These are phyloP conservation scores for Cryptosporidium ryanae DNA, from an alignment of 169 alveolate genomes.

Conservation along the genomic window DNA sequence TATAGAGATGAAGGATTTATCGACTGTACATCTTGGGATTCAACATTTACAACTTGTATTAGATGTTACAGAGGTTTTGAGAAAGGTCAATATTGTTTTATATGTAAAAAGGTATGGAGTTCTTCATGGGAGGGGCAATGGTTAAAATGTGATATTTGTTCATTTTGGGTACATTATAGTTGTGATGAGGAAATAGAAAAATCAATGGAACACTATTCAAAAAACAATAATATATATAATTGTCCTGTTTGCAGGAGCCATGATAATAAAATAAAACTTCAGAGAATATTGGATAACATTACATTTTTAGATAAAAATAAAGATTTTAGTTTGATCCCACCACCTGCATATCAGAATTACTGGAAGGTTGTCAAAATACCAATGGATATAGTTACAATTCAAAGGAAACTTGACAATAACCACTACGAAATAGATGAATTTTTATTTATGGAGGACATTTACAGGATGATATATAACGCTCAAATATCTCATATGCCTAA, in stretches of 20 bases:
- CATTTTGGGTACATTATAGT: slow-evolving; percentile 59
- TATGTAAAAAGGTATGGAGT: slow-evolving; percentile 63
- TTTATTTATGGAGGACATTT: slow-evolving; percentile 51
- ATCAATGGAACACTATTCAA: slow-evolving; percentile 44
- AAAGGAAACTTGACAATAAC: slow-evolving; percentile 9
- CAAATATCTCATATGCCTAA: slow-evolving; percentile 74
- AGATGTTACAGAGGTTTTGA: slow-evolving; percentile 63
- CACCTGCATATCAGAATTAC: slow-evolving; percentile 64
- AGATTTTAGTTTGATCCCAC: slow-evolving; percentile 49
- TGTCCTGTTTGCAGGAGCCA: slow-evolving; percentile 73
- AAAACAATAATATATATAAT: not conserved
- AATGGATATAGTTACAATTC: slow-evolving; percentile 47
- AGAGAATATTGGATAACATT: slow-evolving; percentile 40
- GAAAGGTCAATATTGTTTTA: slow-evolving; percentile 66
- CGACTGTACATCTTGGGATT: slow-evolving; percentile 67
- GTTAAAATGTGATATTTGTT: slow-evolving; percentile 64
- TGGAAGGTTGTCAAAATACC: slow-evolving; percentile 71
- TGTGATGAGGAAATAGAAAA: slow-evolving; percentile 38
- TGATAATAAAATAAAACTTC: slow-evolving; percentile 23
- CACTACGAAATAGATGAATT: slow-evolving; percentile 14
- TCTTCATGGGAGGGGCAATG: slow-evolving; percentile 75
- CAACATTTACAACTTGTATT: slow-evolving; percentile 49
- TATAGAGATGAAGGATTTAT: slow-evolving; percentile 61
- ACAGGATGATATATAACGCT: slow-evolving; percentile 56
- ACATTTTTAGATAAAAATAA: slow-evolving; percentile 52